Evolutionary conservation across 2,329 filamentous ascomycete genomes (phyloP), one percentile per base, ranked within the genome.

Genomic region (Claviceps capensis): DNA sequence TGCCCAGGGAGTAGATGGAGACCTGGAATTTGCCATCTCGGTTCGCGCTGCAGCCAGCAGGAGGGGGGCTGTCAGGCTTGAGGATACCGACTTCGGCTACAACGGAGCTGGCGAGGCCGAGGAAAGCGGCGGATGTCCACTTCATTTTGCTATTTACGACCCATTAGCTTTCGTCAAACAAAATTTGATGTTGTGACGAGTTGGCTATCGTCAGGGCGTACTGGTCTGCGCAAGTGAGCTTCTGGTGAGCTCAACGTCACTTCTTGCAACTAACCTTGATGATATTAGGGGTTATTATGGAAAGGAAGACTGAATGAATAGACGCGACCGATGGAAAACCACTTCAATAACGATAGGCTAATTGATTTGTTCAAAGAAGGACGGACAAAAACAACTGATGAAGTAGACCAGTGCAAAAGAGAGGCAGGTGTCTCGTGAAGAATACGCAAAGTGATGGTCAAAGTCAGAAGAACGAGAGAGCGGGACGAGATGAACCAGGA

Each of bases 21-120:
- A 86, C 75, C 62, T 80, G 70, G 58, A 86, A 85, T 37, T 67
- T 67, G 47, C 78, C 78, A 14, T 69, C 60, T 59, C 72, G 75
- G 51, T 63, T 72, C 11, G 67, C 56, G 47, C 65, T 61, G 69
- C 82, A 87, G 53, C 76, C 77, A 1, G 66, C 60, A 1, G 81
- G 79, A 1, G 76, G 64, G 2, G 70, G 56, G 16, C 63, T 67
- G 1, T 68, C 62, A 11, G 82, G 80, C 5, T 74, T 65, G 50
- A 82, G 70, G 55, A 67, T 58, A 16, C 66, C 66, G 42, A 71
- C 72, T 67, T 68, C 61, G 26, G 71, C 72, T 19, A 65, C 64
- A 53, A 67, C 66, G 52, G 68, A 67, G 60, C 72, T 66, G 53
- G 70, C 70, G 49, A 79, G 59, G 53, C 70, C 57, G 59, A 69